phyloP scores from a whole-genome alignment of 306 rosid genomes.

The Luffa aegyptiaca region DNA sequence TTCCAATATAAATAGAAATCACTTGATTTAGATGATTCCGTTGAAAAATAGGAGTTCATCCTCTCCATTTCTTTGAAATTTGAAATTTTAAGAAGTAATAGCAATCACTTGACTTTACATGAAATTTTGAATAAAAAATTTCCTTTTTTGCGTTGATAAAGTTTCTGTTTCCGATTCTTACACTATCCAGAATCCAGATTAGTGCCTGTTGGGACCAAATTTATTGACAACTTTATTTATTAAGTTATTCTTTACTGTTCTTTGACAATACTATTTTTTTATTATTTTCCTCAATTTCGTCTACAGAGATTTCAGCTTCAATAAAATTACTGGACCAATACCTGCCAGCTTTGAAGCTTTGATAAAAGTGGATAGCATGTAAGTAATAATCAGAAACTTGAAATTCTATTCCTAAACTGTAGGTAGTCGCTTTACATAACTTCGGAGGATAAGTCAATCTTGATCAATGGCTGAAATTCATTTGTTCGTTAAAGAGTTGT shows the following conservation, averaged over 20 bases:
- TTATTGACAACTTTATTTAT: neutral
- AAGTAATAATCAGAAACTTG: constrained; percentile 14
- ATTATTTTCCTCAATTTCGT: neutral
- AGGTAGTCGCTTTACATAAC: neutral
- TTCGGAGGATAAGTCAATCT: neutral
- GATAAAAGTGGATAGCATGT: constrained; percentile 23
- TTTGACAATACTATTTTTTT: neutral
- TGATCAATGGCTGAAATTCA: neutral
- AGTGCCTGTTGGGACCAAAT: neutral
- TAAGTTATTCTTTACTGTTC: neutral
- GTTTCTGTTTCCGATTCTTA: neutral
- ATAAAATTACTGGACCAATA: constrained; percentile 48
- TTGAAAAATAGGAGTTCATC: neutral
- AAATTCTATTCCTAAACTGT: neutral
- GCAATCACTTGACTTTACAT: neutral
- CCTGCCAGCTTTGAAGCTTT: constrained; percentile 25
- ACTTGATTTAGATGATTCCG: neutral
- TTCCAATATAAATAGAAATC: neutral
- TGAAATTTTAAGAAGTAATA: no score
- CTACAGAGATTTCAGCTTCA: constrained; percentile 79
- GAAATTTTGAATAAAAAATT: neutral
- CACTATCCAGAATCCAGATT: neutral
- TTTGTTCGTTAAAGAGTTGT: neutral
- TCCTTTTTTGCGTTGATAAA: neutral
- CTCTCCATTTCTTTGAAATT: neutral